Conservation (phyloP, 352 stramenopile species). For the Nothophytophthora sp. region DNA sequence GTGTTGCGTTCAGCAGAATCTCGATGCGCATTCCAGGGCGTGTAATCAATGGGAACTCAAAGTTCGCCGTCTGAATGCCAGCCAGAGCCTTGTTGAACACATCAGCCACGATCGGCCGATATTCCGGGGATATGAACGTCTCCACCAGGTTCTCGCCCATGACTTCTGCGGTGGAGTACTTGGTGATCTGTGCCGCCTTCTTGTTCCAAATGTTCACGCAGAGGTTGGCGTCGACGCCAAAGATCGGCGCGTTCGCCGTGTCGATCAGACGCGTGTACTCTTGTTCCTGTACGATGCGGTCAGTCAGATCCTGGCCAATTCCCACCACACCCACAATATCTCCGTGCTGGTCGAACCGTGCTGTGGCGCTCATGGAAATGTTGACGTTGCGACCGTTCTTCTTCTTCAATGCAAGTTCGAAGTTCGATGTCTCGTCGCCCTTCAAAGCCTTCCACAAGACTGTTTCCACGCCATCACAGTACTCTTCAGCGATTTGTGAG, state of each 20-base stretch:
- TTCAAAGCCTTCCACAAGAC: conserved; percentile 39
- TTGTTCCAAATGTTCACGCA: conserved; percentile 89
- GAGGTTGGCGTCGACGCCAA: conserved; percentile 70
- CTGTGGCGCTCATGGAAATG: conserved; percentile 47
- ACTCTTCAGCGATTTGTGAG: conserved; percentile 43
- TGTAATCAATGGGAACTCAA: conserved; percentile 73
- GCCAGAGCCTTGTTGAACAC: conserved; percentile 46
- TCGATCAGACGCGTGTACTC: conserved; percentile 83
- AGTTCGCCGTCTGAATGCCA: conserved; percentile 56
- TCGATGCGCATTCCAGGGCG: conserved; percentile 47
- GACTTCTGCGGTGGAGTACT: conserved; percentile 56
- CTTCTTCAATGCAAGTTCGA: conserved; percentile 62
- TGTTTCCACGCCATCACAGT: conserved; percentile 23
- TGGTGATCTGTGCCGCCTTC: conserved; percentile 77
- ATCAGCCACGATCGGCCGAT: conserved; percentile 37
- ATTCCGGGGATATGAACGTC: conserved; percentile 64
- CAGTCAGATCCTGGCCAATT: conserved; percentile 72
- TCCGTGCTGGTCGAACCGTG: conserved; percentile 45
- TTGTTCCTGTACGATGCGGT: conserved; percentile 67
- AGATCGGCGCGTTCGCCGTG: conserved; percentile 81
- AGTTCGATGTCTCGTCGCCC: conserved; percentile 53
- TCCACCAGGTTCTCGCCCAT: conserved; percentile 60
- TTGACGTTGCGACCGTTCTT: conserved; percentile 37
- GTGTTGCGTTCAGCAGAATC: conserved; percentile 54
- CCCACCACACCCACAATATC: conserved; percentile 66